These are phyloP conservation scores for Acacia crassicarpa DNA, from an alignment of 306 rosid genomes.

Conservation along the genomic window DNA sequence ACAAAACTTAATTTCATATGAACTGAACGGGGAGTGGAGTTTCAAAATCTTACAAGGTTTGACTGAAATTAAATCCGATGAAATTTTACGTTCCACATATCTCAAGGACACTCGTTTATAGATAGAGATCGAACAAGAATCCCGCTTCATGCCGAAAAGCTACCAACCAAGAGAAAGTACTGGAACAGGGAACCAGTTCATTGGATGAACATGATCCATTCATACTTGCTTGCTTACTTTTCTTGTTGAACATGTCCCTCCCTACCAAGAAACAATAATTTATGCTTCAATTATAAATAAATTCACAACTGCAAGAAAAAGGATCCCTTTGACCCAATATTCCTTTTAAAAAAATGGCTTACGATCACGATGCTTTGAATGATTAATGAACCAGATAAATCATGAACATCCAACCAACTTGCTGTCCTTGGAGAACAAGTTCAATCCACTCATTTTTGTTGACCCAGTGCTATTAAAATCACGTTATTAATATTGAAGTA, in stretches of 20 bases:
- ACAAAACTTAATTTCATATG: too few species aligned
- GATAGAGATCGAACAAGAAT: too few species aligned
- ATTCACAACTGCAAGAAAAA: neutral
- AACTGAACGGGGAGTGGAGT: too few species aligned
- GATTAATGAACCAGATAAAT: neutral
- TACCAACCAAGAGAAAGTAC: too few species aligned
- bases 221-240: too few species aligned
- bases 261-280: neutral
- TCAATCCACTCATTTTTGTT: neutral
- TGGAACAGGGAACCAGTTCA: neutral
- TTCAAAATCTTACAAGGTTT: too few species aligned
- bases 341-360: neutral
- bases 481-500: neutral
- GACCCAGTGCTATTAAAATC: neutral
- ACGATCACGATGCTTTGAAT: neutral
- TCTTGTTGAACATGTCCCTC: neutral
- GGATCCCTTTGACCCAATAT: neutral
- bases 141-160: too few species aligned
- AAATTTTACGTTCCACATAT: too few species aligned
- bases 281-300: too few species aligned
- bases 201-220: neutral
- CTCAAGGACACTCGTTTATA: too few species aligned
- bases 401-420: neutral
- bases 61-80: too few species aligned
- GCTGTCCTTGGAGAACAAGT: neutral